These are phyloP conservation scores for Sarcomyxa edulis DNA, from an alignment of 768 basidiomycete species.

Conservation along the genomic window DNA sequence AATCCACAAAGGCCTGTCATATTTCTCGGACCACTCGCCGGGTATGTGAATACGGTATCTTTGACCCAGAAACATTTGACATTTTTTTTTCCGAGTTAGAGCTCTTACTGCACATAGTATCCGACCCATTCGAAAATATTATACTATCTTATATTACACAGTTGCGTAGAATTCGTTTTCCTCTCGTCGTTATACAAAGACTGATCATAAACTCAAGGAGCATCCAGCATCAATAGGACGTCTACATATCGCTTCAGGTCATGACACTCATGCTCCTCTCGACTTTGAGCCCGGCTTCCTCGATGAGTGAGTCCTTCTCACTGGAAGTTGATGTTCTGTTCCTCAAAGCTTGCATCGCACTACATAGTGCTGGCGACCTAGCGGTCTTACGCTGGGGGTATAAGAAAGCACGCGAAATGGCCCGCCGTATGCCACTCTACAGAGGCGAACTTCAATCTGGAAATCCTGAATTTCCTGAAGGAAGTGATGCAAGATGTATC, in stretches of 20 bases:
- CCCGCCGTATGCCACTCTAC: constrained; percentile 45
- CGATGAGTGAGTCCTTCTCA: constrained; percentile 30
- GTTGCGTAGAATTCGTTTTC: too few species aligned
- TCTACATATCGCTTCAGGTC: constrained; percentile 40
- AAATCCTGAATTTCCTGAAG: constrained; percentile 32
- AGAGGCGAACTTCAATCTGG: constrained; percentile 29
- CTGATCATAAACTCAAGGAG: constrained; percentile 22
- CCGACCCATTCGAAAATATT: constrained; percentile 19
- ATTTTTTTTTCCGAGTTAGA: constrained; percentile 6
- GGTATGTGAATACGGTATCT: constrained; percentile 27
- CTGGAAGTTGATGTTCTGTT: not conserved
- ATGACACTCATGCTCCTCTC: constrained; percentile 33
- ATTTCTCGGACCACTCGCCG: constrained; percentile 33
- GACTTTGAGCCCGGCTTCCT: constrained; percentile 44
- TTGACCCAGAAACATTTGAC: not conserved
- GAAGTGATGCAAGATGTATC: constrained; percentile 23
- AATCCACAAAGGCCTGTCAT: constrained; percentile 53
- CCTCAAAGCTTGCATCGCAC: not conserved
- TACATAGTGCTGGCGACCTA: constrained; percentile 35
- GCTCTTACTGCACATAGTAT: constrained; percentile 12
- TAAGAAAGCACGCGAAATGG: constrained; percentile 49
- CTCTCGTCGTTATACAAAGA: not conserved
- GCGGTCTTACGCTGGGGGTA: constrained; percentile 44
- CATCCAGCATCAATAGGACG: constrained; percentile 46
- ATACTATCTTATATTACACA: constrained; percentile 13